Conservation (phyloP, 129 eudicot species). For the Pulicaria dysenterica region DNA sequence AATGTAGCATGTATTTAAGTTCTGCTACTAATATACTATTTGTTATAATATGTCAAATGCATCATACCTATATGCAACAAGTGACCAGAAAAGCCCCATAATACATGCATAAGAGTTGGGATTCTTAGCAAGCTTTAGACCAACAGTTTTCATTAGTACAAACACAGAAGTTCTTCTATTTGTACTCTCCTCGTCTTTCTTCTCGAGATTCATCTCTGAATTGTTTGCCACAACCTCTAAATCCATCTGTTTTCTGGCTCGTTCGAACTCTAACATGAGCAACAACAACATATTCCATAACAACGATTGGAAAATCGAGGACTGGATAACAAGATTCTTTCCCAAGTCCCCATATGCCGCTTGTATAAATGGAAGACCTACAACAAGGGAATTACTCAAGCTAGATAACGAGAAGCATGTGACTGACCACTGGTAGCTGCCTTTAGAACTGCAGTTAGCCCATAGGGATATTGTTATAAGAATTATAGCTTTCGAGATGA, state of each 20-base stretch:
- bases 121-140: conserved; percentile 51
- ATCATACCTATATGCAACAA: conserved; percentile 54
- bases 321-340: conserved; percentile 46
- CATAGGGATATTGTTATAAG: conserved; percentile 39
- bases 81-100: conserved; percentile 64
- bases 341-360: conserved; percentile 58
- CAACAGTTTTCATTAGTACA: conserved; percentile 49
- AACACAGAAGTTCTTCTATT: conserved; percentile 36
- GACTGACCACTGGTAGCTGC: conserved; percentile 50
- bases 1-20: too few species aligned
- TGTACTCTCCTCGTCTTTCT: background rate
- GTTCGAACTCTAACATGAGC: conserved; percentile 49
- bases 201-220: conserved; percentile 36
- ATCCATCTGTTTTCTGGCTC: conserved; percentile 20
- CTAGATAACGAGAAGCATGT: conserved; percentile 51
- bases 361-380: conserved; percentile 56
- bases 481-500: conserved; percentile 42
- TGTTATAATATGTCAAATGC: background rate
- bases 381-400: conserved; percentile 50
- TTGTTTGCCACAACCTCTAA: background rate
- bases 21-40: background rate
- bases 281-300: conserved; percentile 45
- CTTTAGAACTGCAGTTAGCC: conserved; percentile 42
- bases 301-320: conserved; percentile 45
- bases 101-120: conserved; percentile 71